Evolutionary conservation across 768 basidiomycete species (phyloP).

Genomic region (Tephrocybe sp.): DNA sequence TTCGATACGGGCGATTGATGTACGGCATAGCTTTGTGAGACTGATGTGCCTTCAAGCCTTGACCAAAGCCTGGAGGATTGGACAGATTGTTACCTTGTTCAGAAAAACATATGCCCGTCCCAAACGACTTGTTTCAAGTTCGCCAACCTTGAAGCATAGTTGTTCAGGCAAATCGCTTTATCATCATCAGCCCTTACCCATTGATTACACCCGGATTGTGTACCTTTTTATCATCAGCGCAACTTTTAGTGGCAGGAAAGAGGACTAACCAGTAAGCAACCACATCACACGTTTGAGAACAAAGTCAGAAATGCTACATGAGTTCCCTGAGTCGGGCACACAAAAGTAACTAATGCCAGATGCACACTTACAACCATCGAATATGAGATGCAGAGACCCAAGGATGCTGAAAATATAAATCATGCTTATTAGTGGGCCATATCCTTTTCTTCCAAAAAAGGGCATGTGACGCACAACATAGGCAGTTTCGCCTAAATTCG

Average conservation of each 20-base stretch:
- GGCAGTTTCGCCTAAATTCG: constrained; percentile 55
- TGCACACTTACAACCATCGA: constrained; percentile 51
- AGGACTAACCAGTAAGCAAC: constrained; percentile 50
- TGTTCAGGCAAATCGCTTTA: neutral
- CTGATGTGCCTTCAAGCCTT: constrained; percentile 20
- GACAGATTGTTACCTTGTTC: constrained; percentile 41
- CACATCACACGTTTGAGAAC: constrained; percentile 60
- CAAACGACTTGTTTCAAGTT: constrained; percentile 49
- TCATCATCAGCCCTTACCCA: constrained; percentile 36
- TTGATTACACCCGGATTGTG: constrained; percentile 59
- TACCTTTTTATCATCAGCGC: constrained; percentile 41
- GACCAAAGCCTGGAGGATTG: neutral
- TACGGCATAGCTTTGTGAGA: constrained; percentile 61
- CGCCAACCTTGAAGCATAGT: constrained; percentile 44
- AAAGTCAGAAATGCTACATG: constrained; percentile 46
- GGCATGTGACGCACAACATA: constrained; percentile 52
- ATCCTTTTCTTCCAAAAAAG: no score
- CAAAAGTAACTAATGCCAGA: neutral
- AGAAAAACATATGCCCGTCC: constrained; percentile 66
- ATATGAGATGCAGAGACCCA: constrained; percentile 57
- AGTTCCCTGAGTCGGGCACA: neutral
- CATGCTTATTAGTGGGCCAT: no score
- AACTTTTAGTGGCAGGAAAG: constrained; percentile 18
- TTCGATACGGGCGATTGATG: constrained; percentile 56
- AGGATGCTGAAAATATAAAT: constrained; percentile 48